These are phyloP conservation scores for Kalmusia sp. DNA, from an alignment of 2,329 filamentous ascomycete genomes.

Conservation along the genomic window DNA sequence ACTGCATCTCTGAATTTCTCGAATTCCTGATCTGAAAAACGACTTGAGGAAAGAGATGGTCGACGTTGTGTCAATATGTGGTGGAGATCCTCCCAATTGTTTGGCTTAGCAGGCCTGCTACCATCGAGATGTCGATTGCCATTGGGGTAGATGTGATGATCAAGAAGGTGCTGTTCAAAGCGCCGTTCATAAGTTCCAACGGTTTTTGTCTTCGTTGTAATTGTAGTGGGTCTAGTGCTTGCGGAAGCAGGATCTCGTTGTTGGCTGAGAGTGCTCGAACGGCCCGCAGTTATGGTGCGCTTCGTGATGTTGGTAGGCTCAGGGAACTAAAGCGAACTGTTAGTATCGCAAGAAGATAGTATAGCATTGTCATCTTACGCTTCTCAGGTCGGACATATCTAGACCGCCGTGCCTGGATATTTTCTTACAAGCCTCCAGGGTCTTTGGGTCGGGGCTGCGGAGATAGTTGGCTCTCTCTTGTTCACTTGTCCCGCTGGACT, in stretches of 20 bases:
- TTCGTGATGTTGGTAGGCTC: neutral
- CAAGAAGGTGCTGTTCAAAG: conserved; percentile 49
- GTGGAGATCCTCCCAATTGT: conserved; percentile 42
- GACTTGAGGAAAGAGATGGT: conserved; percentile 47
- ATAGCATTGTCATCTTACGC: neutral
- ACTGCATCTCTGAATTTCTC: conserved; percentile 36
- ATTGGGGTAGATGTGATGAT: conserved; percentile 40
- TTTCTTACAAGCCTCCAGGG: neutral
- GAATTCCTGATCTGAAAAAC: conserved; percentile 40
- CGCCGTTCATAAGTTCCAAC: conserved; percentile 39
- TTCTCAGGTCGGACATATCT: neutral
- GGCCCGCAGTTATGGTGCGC: neutral
- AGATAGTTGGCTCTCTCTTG: neutral
- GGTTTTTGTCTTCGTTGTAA: conserved; percentile 32
- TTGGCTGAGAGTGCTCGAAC: conserved; percentile 3
- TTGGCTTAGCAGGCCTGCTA: conserved; percentile 28
- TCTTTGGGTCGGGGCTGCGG: neutral
- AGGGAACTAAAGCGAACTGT: neutral
- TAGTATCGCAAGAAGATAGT: neutral
- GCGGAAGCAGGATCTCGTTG: conserved; percentile 9
- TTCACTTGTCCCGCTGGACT: neutral
- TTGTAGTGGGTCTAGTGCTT: conserved; percentile 23
- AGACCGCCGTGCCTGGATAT: neutral
- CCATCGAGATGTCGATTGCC: conserved; percentile 32
- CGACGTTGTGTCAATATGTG: conserved; percentile 33